These are phyloP conservation scores for Monosporascus sp. DNA, from an alignment of 2,329 filamentous ascomycete genomes.

Conservation along the genomic window DNA sequence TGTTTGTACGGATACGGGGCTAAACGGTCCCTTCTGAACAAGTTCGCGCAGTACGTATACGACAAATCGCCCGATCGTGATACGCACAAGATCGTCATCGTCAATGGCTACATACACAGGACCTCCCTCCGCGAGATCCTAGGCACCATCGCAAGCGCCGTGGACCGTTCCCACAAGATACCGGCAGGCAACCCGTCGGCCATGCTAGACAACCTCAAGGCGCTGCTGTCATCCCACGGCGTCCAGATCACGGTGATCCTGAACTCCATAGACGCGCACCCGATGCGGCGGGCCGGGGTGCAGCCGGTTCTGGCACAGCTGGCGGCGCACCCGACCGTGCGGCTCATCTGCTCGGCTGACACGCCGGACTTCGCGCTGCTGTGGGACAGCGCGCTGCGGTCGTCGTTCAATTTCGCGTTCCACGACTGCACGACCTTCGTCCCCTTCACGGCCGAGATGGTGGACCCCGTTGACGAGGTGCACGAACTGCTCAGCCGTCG, in stretches of 20 bases:
- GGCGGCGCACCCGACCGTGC: constrained; percentile 66
- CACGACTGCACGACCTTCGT: constrained; percentile 92
- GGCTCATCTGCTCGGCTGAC: constrained; percentile 75
- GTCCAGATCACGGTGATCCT: constrained; percentile 63
- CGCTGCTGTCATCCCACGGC: constrained; percentile 49
- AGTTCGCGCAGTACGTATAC: constrained; percentile 69
- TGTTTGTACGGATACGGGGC: constrained; percentile 92
- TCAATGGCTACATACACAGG: constrained; percentile 76
- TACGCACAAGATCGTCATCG: constrained; percentile 64
- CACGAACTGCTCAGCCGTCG: constrained; percentile 80
- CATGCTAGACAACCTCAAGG: constrained; percentile 62
- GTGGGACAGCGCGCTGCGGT: constrained; percentile 83
- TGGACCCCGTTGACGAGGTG: constrained; percentile 85
- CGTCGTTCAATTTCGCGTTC: constrained; percentile 80
- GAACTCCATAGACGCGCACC: constrained; percentile 78
- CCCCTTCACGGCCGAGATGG: constrained; percentile 60
- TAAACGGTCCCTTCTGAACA: constrained; percentile 69
- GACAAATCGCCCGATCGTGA: constrained; percentile 31
- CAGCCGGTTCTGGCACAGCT: constrained; percentile 74
- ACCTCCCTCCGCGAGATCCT: constrained; percentile 66
- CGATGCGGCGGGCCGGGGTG: constrained; percentile 64
- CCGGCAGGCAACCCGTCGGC: constrained; percentile 60
- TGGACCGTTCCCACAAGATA: constrained; percentile 46
- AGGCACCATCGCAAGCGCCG: constrained; percentile 59
- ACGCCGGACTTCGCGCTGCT: constrained; percentile 81